Conservation (phyloP, 2,329 filamentous ascomycete genomes). For the Diplodia seriata region DNA sequence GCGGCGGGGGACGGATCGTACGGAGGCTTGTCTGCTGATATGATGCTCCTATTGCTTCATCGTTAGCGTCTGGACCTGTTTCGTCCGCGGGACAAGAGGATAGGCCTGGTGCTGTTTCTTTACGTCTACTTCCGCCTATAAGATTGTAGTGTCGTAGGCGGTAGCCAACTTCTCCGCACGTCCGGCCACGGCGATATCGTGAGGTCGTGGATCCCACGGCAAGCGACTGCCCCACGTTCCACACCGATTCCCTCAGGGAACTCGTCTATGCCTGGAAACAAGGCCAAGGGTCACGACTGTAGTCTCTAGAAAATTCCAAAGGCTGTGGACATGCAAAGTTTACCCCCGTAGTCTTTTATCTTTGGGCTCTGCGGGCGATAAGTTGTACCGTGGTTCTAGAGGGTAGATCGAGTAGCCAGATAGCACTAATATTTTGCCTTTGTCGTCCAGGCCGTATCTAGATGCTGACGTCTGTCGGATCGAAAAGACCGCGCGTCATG, state of each 20-base stretch:
- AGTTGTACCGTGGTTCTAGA: background rate
- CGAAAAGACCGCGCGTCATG: background rate
- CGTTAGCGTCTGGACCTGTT: background rate
- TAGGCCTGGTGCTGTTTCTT: no score
- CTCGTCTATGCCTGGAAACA: background rate
- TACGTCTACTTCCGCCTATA: no score
- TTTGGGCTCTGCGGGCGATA: background rate
- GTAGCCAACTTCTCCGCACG: slow-evolving; percentile 16
- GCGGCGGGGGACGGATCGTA: background rate
- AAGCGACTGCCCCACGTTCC: slow-evolving; percentile 8
- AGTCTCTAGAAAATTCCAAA: background rate
- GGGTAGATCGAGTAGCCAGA: no score
- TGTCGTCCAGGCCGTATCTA: no score
- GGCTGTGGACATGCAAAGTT: background rate
- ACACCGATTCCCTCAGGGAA: background rate
- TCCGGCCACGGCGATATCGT: background rate
- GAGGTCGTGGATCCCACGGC: background rate
- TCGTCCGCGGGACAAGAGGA: background rate
- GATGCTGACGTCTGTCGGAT: background rate
- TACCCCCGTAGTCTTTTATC: background rate
- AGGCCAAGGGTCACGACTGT: background rate
- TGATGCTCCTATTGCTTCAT: background rate
- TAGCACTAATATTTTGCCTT: background rate
- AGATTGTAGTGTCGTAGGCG: no score
- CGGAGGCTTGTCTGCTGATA: background rate